Base-by-base conservation (phyloP, 306 rosid species). In the Cucurbita pepo region DNA sequence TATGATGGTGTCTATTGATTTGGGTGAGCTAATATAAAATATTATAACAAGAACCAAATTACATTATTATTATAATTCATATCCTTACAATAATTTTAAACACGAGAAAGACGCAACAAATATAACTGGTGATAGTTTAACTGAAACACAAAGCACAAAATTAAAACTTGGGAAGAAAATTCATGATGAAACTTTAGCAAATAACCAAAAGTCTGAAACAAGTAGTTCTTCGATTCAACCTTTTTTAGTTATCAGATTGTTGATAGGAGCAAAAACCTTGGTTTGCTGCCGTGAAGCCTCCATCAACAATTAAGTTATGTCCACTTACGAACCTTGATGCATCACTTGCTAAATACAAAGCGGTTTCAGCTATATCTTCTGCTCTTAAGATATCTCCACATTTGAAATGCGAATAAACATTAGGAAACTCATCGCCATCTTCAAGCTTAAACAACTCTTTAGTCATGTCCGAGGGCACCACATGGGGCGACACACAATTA, bases 271-370 rank as follows among this genome's bases (percentile, higher is more conserved):
- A 57, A 60, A 36, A 16, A 8, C 44, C 67, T 36, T 34, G 76
- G 47, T 72, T 72, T 8, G 10, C 59, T 10, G 44, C 45, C 25
- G 52, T 73, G 10, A 60, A 86, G 36, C 88, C 90, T 61, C 90
- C 94, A 62, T 86, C 87, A 0, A 88, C 22, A 45, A 84, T 13
- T 11, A 86, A 78, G 53, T 88, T 58, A 50, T 80, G 87, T 0
- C 94, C 88, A 72, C 85, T 82, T 0, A 88, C 88, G 37, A 64
- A 86, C 71, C 81, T 79, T 15, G 93, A 79, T 11, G 79, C 79
- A 55, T 88, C 87, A 55, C 87, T 77, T 5, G 15, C 90, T 71
- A 88, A 55, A 60, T 78, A 88, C 5, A 86, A 79, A 13, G 72
- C 89, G 65, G 85, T 85, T 53, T 88, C 80, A 5, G 86, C 92